A percentile compares a stretch with the other conserved stretches of the same genome.
These are phyloP conservation scores for Tricholoma terreum DNA, from an alignment of 768 basidiomycete species.

Conservation along the genomic window DNA sequence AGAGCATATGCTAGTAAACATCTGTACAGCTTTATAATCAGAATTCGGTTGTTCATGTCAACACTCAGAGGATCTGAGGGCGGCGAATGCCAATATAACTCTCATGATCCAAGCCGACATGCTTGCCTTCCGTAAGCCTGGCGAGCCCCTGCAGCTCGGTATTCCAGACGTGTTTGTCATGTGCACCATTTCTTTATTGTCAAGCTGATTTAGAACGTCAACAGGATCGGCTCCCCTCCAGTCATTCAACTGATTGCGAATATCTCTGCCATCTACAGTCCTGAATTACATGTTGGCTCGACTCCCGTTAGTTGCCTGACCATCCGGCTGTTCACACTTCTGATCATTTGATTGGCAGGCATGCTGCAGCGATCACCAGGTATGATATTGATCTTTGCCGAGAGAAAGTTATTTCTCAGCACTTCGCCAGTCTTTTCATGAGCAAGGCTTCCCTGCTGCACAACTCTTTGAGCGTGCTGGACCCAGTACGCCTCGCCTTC, in stretches of 20 bases:
- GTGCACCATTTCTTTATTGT: background rate
- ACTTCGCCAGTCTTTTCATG: slow-evolving; percentile 62
- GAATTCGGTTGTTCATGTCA: background rate
- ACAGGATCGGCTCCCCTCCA: slow-evolving; percentile 76
- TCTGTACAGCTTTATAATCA: background rate
- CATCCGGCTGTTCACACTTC: background rate
- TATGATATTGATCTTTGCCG: slow-evolving; percentile 18
- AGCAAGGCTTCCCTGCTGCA: slow-evolving; percentile 82
- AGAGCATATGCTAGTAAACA: slow-evolving; percentile 73
- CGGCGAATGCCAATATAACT: slow-evolving; percentile 60
- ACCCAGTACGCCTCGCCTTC: slow-evolving; percentile 43
- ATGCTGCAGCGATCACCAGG: slow-evolving; percentile 93
- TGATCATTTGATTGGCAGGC: slow-evolving; percentile 36
- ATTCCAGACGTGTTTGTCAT: slow-evolving; percentile 62
- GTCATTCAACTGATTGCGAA: slow-evolving; percentile 74
- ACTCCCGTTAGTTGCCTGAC: slow-evolving; percentile 45
- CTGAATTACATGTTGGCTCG: slow-evolving; percentile 68
- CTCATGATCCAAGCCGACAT: slow-evolving; percentile 92
- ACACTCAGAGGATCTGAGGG: slow-evolving; percentile 53
- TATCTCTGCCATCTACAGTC: slow-evolving; percentile 75
- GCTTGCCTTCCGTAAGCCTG: slow-evolving; percentile 78
- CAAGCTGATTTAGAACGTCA: background rate
- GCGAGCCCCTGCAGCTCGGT: slow-evolving; percentile 81
- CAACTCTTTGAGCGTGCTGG: slow-evolving; percentile 89
- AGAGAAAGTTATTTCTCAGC: background rate